These are phyloP conservation scores for Pichia sp. DNA, from an alignment of 1,139 yeast species.

Conservation along the genomic window DNA sequence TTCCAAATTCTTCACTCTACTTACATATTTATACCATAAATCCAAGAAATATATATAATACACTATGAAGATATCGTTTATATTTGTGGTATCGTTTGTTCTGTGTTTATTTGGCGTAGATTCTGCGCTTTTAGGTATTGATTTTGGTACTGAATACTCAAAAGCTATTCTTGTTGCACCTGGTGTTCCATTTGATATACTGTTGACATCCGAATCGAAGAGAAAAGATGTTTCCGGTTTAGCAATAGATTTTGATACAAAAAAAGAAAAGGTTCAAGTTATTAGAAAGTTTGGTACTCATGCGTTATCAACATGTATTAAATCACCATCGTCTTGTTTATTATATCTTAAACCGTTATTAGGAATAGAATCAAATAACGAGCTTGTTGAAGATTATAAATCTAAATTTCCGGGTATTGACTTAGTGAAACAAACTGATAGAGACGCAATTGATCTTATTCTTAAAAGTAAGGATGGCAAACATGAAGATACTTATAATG, in stretches of 20 bases:
- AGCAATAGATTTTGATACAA: slow-evolving; percentile 45
- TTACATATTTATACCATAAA: neutral
- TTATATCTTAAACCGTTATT: slow-evolving; percentile 63
- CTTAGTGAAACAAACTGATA: slow-evolving; percentile 40
- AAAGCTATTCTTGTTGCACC: slow-evolving; percentile 91
- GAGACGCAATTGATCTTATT: slow-evolving; percentile 52
- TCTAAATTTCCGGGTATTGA: slow-evolving; percentile 56
- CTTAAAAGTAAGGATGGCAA: slow-evolving; percentile 34
- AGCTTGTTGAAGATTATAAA: slow-evolving; percentile 39
- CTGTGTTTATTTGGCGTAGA: slow-evolving; percentile 1
- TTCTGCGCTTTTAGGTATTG: slow-evolving; percentile 76
- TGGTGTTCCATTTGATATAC: slow-evolving; percentile 78
- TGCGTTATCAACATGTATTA: slow-evolving; percentile 60
- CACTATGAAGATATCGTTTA: neutral
- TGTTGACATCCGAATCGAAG: slow-evolving; percentile 84
- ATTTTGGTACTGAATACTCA: slow-evolving; percentile 81
- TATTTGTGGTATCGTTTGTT: neutral
- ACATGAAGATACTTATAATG: slow-evolving; percentile 20
- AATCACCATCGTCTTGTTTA: slow-evolving; percentile 69
- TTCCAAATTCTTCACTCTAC: neutral
- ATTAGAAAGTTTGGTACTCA: slow-evolving; percentile 69
- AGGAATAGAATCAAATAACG: slow-evolving; percentile 54
- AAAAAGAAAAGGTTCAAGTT: slow-evolving; percentile 30
- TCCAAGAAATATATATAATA: neutral
- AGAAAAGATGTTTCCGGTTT: slow-evolving; percentile 82